Evolutionary conservation across 2,329 filamentous ascomycete genomes (phyloP), one percentile per base, ranked within the genome.

Genomic region (Beauveria varroae): DNA sequence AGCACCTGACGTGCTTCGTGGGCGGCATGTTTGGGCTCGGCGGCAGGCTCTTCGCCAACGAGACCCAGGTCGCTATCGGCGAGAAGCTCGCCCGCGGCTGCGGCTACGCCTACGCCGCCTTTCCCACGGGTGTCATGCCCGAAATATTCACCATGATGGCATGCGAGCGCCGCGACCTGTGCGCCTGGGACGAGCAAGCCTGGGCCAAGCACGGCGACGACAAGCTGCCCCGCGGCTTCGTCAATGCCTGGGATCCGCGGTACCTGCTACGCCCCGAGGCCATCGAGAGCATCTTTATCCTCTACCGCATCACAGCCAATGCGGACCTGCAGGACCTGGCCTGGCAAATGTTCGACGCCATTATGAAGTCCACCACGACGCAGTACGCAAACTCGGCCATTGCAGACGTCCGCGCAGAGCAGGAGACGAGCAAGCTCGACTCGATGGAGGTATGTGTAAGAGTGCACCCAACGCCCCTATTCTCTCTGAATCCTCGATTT

Each of bases 221-320:
- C 1, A 40, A 37, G 1, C 62, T 88, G 5, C 79, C 81, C 8
- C 74, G 73, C 6, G 86, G 86, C 22, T 83, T 88, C 69, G 75
- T 80, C 3, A 75, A 76, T 20, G 78, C 87, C 52, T 71, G 75
- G 47, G 82, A 87, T 62, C 73, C 76, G 46, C 79, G 80, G 60
- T 90, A 90, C 68, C 83, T 89, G 34, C 77, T 91, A 50, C 81
- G 87, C 62, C 89, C 89, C 22, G 90, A 93, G 74, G 89, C 89
- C 2, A 91, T 93, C 59, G 90, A 93, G 75, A 89, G 86, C 16
- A 83, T 95, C 5, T 93, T 91, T 72, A 83, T 91, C 69, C 84
- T 93, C 78, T 91, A 88, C 71, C 83, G 89, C 62, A 78, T 90
- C 62, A 91, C 88, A 0, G 89, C 88, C 28, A 84, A 90, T 64